Evolutionary conservation across 495 filamentous ascomycete species (phyloP), one percentile per base, ranked within the genome.

Genomic region (Glonium stellatum): DNA sequence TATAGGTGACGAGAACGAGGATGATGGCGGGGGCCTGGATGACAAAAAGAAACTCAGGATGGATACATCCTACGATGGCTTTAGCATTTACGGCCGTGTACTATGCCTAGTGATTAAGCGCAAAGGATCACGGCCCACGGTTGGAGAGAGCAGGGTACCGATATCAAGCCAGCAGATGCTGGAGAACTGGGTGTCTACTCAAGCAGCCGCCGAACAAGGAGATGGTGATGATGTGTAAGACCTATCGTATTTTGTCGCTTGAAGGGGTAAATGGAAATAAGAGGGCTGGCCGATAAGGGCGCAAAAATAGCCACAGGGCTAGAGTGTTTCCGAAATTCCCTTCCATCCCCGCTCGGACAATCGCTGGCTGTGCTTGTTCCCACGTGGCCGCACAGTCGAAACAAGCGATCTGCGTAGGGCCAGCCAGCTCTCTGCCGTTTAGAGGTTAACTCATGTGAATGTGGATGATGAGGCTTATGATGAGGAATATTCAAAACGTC

Each of bases 41-140:
- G 88, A 96, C 67, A 89, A 90, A 73, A 97, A 97, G 78, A 96
- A 96, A 72, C 71, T 95, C 63, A 80, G 78, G 1, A 79, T 96
- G 71, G 81, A 83, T 55, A 96, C 90, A 25, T 84, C 85, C 22
- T 97, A 97, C 71, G 91, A 97, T 65, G 92, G 93, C 35, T 98
- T 96, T 72, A 85, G 84, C 67, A 97, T 98, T 71, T 92, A 93
- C 73, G 89, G 92, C 8, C 86, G 89, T 60, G 88, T 95, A 34
- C 77, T 98, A 39, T 97, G 91, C 70, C 76, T 98, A 39, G 84
- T 97, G 13, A 86, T 98, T 61, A 92, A 95, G 72, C 80, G 87
- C 41, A 84, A 78, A 58, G 84, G 82, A 10, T 68, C 65, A 68
- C 78, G 61, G 37, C 37, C 49, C 41, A 10, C 62, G 62, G 64